Base-by-base conservation (phyloP, 202 grass and related monocot genomes). In the Schoenoplectus tabernaemontani region DNA sequence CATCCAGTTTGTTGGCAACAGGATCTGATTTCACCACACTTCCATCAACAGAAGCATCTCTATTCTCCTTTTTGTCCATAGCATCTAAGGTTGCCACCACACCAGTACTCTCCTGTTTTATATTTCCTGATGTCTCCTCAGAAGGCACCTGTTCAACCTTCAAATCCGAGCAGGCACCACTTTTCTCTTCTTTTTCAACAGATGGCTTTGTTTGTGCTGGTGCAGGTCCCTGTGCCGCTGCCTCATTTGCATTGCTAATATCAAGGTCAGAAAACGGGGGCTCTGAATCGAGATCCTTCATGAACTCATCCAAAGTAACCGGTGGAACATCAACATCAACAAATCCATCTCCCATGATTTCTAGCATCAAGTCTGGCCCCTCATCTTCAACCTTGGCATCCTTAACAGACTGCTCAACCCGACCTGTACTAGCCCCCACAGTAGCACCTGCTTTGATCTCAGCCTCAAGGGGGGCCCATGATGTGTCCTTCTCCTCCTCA, bases 301-400 rank as follows among this genome's bases (percentile, higher is more conserved):
- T 99, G 79, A 99, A 99, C 73, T 99, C 96, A 93, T 99, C 92
- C 61, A 96, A 74, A 0, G 96, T 91, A 82, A 87, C 84, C 75
- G 92, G 96, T 48, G 90, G 87, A 74, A 96, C 88, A 81, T 86
- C 92, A 33, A 88, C 32, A 57, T 96, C 90, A 64, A 88, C 93
- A 20, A 93, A 67, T 54, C 86, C 96, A 91, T 95, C 96, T 76
- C 90, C 90, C 88, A 98, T 95, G 69, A 99, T 87, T 60, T 99
- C 96, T 56, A 95, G 85, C 88, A 99, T 99, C 64, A 99, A 86
- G 90, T 99, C 92, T 78, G 85, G 7, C 59, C 89, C 92, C 78
- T 89, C 85, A 59, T 84, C 83, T 57, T 26, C 53, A 32, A 71
- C 24, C 34, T 67, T 74, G 37, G 20, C 37, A 78, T 61, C 76